These are phyloP conservation scores for Graphilbum ipis-grandicollis DNA, from an alignment of 2,329 filamentous ascomycete species.

Conservation along the genomic window DNA sequence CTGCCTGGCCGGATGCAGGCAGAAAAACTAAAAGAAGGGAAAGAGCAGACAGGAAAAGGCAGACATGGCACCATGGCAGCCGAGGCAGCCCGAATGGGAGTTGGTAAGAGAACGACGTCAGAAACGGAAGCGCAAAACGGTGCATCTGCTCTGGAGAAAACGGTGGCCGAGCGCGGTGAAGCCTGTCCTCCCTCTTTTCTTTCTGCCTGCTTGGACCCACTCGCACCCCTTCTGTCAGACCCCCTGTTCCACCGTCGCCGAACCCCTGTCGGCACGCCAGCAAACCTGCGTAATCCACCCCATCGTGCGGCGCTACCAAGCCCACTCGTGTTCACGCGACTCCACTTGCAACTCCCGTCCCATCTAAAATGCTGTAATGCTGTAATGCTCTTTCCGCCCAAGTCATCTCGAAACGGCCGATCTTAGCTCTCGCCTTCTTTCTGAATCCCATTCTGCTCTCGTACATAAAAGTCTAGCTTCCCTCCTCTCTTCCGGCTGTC, in stretches of 20 bases:
- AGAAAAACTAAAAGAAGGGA: too few species aligned
- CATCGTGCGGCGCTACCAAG: background rate
- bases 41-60: too few species aligned
- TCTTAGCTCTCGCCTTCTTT: conserved; percentile 3
- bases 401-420: conserved; percentile 9
- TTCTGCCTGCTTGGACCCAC: background rate
- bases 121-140: background rate
- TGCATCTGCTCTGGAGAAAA: too few species aligned
- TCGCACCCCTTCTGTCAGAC: background rate
- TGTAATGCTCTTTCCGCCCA: background rate
- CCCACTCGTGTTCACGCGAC: conserved; percentile 6
- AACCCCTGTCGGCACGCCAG: conserved; percentile 1
- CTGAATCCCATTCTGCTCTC: background rate
- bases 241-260: background rate
- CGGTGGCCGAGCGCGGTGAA: too few species aligned
- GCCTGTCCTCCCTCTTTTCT: background rate
- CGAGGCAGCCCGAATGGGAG: too few species aligned
- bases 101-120: too few species aligned
- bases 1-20: too few species aligned
- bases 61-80: too few species aligned
- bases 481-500: background rate
- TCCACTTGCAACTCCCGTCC: background rate
- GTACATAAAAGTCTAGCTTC: background rate
- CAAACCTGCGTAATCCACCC: background rate
- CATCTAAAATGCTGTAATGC: too few species aligned